These are phyloP conservation scores for Apiotrichum gracile DNA, from an alignment of 1,284 basidiomycete species.

Conservation along the genomic window DNA sequence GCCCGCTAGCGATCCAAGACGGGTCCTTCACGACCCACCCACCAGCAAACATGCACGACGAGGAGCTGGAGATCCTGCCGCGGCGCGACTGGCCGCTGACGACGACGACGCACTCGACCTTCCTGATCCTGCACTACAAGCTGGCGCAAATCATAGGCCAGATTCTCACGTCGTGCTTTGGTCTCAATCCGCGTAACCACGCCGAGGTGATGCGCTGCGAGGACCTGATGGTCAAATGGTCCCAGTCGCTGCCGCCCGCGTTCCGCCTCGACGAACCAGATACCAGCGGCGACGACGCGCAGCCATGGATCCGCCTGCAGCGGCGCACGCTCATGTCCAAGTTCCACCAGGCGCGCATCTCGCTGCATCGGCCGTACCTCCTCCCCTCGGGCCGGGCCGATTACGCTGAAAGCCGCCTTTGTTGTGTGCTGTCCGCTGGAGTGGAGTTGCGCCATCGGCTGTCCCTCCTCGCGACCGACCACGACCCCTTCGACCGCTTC, in stretches of 20 bases:
- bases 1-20: conserved; percentile 31
- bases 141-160: conserved; percentile 29
- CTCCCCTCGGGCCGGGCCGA: conserved; percentile 10
- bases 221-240: conserved; percentile 21
- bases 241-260: conserved; percentile 21
- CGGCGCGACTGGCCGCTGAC: conserved; percentile 16
- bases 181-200: conserved; percentile 21
- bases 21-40: conserved; percentile 20
- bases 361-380: conserved; percentile 32
- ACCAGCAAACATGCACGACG: conserved; percentile 27
- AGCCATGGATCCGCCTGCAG: conserved; percentile 25
- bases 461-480: conserved; percentile 12
- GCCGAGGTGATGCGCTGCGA: conserved; percentile 26
- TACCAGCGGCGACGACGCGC: conserved; percentile 15
- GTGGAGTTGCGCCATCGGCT: conserved; percentile 27
- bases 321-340: conserved; percentile 28
- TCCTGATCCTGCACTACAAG: conserved; percentile 28
- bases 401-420: conserved; percentile 17
- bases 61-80: conserved; percentile 16
- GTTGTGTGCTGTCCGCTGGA: conserved; percentile 19
- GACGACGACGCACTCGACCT: conserved; percentile 26
- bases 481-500: conserved; percentile 29
- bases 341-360: conserved; percentile 28
- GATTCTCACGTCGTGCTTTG: conserved; percentile 26
- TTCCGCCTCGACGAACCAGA: conserved; percentile 27